Conservation (phyloP, 805 yeast genomes). For the Osmozyma mogii region DNA sequence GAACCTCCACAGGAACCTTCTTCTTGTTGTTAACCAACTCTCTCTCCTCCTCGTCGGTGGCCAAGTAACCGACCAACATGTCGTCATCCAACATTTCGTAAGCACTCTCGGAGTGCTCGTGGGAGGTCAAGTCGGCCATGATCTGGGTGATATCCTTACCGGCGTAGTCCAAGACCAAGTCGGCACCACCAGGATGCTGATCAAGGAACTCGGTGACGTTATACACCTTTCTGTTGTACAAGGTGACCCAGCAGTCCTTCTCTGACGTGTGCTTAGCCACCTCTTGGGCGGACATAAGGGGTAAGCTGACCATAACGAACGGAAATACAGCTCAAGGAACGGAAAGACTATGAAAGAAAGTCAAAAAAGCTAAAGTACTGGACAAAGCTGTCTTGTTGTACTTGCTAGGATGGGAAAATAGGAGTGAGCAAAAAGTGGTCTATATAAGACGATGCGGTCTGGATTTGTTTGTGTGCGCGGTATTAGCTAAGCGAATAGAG, state of each 20-base stretch:
- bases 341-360: constrained; percentile 2
- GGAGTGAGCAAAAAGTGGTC: too few relatives aligned
- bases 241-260: constrained; percentile 71
- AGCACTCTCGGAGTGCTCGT: constrained; percentile 78
- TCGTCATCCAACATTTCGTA: constrained; percentile 80
- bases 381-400: constrained; percentile 1
- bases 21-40: constrained; percentile 57
- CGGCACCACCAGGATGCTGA: constrained; percentile 65
- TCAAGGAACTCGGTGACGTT: constrained; percentile 69
- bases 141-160: constrained; percentile 63
- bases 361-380: not conserved
- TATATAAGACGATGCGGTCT: too few relatives aligned
- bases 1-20: constrained; percentile 53
- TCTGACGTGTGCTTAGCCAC: constrained; percentile 45
- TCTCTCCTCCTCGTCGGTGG: constrained; percentile 69
- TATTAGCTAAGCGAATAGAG: not conserved
- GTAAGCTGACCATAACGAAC: constrained; percentile 43
- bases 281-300: constrained; percentile 49
- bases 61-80: constrained; percentile 74
- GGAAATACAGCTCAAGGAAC: too few relatives aligned
- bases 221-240: constrained; percentile 73
- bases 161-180: constrained; percentile 46
- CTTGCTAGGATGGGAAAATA: constrained; percentile 1
- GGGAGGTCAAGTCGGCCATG: constrained; percentile 64
- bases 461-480: not conserved